Evolutionary conservation across 768 basidiomycete genomes (phyloP).

Genomic region (Pulveroboletus frians): DNA sequence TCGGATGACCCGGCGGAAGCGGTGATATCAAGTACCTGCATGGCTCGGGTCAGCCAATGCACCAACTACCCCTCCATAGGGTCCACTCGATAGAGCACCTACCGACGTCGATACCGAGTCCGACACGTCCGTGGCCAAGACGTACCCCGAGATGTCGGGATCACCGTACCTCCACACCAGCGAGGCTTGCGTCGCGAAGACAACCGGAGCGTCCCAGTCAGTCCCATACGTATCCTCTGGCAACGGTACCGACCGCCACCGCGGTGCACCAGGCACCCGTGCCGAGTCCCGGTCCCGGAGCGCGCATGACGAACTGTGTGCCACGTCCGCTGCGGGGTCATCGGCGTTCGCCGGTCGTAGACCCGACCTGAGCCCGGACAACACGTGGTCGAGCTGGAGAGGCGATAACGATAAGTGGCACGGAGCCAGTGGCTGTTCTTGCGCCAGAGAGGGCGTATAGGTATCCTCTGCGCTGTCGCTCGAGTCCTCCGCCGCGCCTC

Average conservation of each 20-base stretch:
- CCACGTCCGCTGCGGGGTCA: not conserved
- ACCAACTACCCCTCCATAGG: not conserved
- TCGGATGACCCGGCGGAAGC: conserved; percentile 5
- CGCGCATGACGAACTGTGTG: no score
- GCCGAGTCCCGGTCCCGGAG: not conserved
- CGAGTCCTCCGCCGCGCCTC: no score
- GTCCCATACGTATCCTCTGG: conserved; percentile 12
- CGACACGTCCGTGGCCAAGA: not conserved
- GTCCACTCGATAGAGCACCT: not conserved
- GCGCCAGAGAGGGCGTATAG: not conserved
- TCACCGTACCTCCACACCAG: not conserved
- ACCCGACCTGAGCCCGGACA: not conserved
- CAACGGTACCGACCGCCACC: conserved; percentile 13
- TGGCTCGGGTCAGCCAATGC: not conserved
- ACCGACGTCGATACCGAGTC: conserved; percentile 8
- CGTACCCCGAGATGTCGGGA: not conserved
- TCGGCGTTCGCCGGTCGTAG: not conserved
- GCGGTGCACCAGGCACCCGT: conserved; percentile 27
- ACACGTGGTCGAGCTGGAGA: not conserved
- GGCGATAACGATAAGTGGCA: conserved; percentile 1
- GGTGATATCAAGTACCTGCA: conserved; percentile 5
- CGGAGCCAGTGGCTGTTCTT: not conserved
- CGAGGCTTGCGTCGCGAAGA: not conserved
- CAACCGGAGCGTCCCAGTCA: not conserved
- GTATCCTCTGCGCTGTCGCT: not conserved